These are phyloP conservation scores for Polyporus arcularius DNA, from an alignment of 768 basidiomycete species.

Conservation along the genomic window DNA sequence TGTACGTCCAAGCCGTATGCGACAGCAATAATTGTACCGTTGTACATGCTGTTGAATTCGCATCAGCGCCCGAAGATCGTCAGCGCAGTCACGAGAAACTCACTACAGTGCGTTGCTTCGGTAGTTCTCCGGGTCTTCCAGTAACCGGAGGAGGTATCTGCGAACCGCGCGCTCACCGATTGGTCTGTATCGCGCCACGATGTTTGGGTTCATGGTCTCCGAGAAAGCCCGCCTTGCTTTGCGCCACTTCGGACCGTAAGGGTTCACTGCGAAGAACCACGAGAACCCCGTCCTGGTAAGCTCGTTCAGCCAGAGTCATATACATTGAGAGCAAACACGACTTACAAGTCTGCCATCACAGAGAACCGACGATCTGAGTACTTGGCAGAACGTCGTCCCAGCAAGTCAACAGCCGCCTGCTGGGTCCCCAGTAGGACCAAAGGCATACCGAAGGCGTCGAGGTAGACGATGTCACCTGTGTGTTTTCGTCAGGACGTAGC, in stretches of 20 bases:
- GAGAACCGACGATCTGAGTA: slow-evolving; percentile 61
- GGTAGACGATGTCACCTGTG: slow-evolving; percentile 61
- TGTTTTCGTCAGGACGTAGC: not conserved
- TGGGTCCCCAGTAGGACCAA: slow-evolving; percentile 67
- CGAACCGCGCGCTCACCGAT: not conserved
- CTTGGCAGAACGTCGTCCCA: slow-evolving; percentile 68
- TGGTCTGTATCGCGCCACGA: not conserved
- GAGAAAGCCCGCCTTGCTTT: not conserved
- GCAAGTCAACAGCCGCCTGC: slow-evolving; percentile 57
- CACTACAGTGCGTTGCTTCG: slow-evolving; percentile 31
- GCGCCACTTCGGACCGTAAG: not conserved
- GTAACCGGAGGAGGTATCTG: not conserved
- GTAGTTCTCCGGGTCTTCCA: not conserved
- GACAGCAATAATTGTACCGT: slow-evolving; percentile 37
- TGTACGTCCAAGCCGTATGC: slow-evolving; percentile 47
- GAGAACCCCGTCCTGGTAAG: not conserved
- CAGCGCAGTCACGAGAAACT: slow-evolving; percentile 11
- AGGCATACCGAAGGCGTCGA: slow-evolving; percentile 64
- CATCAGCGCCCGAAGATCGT: not conserved
- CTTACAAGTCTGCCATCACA: not conserved
- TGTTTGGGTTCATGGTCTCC: not conserved
- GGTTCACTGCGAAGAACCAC: not conserved
- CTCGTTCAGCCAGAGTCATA: not conserved
- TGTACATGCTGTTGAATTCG: slow-evolving; percentile 22
- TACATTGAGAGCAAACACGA: not conserved